Conservation (phyloP, 2,329 filamentous ascomycete species). For the Arthrinium phaeospermum region DNA sequence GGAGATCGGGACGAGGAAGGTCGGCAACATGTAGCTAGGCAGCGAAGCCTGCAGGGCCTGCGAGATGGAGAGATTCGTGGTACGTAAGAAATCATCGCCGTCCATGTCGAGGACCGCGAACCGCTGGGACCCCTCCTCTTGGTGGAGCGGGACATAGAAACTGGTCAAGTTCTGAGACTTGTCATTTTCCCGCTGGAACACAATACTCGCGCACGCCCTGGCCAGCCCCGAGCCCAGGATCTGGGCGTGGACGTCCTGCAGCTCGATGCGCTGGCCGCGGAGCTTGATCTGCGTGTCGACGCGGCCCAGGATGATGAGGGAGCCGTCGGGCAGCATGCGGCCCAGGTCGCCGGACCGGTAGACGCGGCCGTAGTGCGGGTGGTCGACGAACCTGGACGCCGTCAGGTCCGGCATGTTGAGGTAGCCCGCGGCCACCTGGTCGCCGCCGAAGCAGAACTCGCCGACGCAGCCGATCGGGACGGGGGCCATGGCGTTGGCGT, state of each 20-base stretch:
- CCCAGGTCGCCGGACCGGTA: conserved; percentile 87
- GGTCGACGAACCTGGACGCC: conserved; percentile 69
- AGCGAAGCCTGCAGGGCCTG: conserved; percentile 60
- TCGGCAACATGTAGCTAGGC: conserved; percentile 81
- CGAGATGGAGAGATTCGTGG: conserved; percentile 55
- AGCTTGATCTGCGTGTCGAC: conserved; percentile 84
- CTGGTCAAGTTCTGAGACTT: conserved; percentile 63
- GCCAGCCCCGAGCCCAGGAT: conserved; percentile 60
- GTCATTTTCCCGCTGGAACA: conserved; percentile 51
- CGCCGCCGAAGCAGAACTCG: conserved; percentile 85
- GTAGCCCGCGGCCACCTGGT: conserved; percentile 77
- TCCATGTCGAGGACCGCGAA: conserved; percentile 45
- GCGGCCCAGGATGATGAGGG: conserved; percentile 74
- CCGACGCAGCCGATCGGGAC: conserved; percentile 76
- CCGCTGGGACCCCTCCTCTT: conserved; percentile 14
- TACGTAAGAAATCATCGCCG: conserved; percentile 36
- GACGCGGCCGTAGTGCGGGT: conserved; percentile 71
- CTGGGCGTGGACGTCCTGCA: conserved; percentile 73
- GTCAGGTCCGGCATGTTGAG: conserved; percentile 69
- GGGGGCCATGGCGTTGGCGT: conserved; percentile 47
- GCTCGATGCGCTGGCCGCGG: conserved; percentile 79
- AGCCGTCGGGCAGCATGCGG: conserved; percentile 77
- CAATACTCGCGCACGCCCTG: conserved; percentile 67
- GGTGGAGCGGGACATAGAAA: conserved; percentile 66
- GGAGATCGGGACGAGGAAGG: conserved; percentile 72